A percentile compares a stretch with the other conserved stretches of the same genome.
phyloP scores from a whole-genome alignment of 2,329 filamentous ascomycete species.

The Colletotrichum kahawae region DNA sequence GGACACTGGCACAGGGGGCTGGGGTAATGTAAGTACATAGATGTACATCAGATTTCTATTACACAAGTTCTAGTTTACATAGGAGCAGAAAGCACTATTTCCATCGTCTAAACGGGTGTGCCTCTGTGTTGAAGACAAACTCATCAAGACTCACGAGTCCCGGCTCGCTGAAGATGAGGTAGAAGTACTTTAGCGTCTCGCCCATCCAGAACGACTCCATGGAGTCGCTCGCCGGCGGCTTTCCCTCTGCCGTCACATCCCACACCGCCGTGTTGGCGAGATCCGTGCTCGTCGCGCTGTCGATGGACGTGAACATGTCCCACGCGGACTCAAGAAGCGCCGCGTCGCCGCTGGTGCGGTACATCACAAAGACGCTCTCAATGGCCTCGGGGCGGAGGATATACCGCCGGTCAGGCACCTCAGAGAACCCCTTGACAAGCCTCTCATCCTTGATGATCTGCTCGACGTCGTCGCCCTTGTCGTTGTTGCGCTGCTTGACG shows the following conservation, averaged over 20 bases:
- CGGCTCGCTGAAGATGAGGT: constrained; percentile 61
- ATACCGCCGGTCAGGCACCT: constrained; percentile 44
- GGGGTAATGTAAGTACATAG: too few species aligned
- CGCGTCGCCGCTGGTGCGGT: constrained; percentile 63
- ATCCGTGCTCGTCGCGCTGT: constrained; percentile 52
- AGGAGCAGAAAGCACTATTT: neutral
- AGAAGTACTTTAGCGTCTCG: constrained; percentile 35
- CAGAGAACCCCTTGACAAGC: constrained; percentile 30
- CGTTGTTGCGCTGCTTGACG: constrained; percentile 21
- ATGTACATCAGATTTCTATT: neutral
- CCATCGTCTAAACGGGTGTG: constrained; percentile 31
- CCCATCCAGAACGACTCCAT: constrained; percentile 55
- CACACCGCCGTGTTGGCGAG: constrained; percentile 59
- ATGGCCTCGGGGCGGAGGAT: constrained; percentile 69
- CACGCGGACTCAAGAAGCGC: constrained; percentile 64
- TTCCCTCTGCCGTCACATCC: constrained; percentile 45
- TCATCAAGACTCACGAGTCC: constrained; percentile 62
- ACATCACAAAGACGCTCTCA: constrained; percentile 71
- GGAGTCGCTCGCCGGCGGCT: constrained; percentile 54
- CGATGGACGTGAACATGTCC: constrained; percentile 64
- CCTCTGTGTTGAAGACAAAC: constrained; percentile 53
- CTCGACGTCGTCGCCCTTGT: constrained; percentile 26
- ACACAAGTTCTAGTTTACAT: neutral
- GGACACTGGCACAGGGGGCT: too few species aligned
- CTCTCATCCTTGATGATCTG: constrained; percentile 29